Percentiles rank a stretch among this genome's conserved stretches.
phyloP scores from a whole-genome alignment of 176 grass and related monocot genomes.

The Metroxylon sagu region DNA sequence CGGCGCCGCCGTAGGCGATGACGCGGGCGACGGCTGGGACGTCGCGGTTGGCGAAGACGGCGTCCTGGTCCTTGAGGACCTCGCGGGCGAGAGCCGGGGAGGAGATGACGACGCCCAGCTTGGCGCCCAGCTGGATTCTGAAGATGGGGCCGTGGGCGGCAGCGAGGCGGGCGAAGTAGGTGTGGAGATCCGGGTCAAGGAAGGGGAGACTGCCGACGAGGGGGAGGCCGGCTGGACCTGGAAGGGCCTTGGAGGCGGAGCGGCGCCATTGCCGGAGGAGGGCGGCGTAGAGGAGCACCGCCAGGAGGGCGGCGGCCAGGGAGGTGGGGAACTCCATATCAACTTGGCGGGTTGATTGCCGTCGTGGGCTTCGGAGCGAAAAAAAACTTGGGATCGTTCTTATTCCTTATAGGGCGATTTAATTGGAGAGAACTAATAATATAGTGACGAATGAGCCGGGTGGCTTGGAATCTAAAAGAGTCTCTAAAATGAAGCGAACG shows the following conservation, averaged over 20 bases:
- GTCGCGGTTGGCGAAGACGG: slow-evolving; percentile 55
- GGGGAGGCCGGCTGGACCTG: slow-evolving; percentile 44
- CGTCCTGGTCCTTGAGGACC: slow-evolving; percentile 49
- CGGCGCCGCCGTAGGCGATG: slow-evolving; percentile 49
- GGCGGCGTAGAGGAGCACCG: slow-evolving; percentile 6
- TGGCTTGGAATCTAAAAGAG: too few species aligned
- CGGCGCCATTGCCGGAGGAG: background rate
- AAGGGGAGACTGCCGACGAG: slow-evolving; percentile 56
- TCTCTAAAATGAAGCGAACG: too few species aligned
- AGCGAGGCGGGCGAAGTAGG: slow-evolving; percentile 52
- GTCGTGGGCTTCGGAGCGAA: too few species aligned
- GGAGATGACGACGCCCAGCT: slow-evolving; percentile 50
- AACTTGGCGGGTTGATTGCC: too few species aligned
- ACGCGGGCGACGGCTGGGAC: slow-evolving; percentile 30
- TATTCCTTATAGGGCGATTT: too few species aligned
- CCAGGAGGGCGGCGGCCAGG: slow-evolving; percentile 11
- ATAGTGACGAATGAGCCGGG: too few species aligned
- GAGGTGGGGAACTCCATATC: slow-evolving; percentile 11
- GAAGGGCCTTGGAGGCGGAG: slow-evolving; percentile 17
- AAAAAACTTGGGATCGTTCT: too few species aligned
- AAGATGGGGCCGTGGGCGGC: slow-evolving; percentile 47
- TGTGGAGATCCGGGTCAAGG: slow-evolving; percentile 46
- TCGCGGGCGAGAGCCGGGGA: slow-evolving; percentile 39
- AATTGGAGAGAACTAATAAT: too few species aligned
- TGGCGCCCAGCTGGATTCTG: slow-evolving; percentile 63